Evolutionary conservation across 495 filamentous ascomycete species (phyloP).

Genomic region (Daldinia decipiens): DNA sequence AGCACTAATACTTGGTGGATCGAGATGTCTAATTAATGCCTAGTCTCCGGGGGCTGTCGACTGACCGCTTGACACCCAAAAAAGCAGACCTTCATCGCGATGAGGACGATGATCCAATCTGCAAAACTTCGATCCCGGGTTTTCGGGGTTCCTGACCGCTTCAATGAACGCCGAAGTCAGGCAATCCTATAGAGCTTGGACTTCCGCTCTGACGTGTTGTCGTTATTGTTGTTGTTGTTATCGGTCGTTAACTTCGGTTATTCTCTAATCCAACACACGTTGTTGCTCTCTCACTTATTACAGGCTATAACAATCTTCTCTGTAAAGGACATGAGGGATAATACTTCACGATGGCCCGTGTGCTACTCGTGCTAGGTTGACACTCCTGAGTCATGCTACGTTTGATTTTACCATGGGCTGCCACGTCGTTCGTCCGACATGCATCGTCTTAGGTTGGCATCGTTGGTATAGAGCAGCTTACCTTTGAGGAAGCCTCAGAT

Average conservation of each 20-base stretch:
- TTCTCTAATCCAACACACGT: constrained; percentile 35
- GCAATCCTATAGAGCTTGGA: not conserved
- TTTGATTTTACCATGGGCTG: constrained; percentile 8
- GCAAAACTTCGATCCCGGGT: constrained; percentile 9
- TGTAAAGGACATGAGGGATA: constrained; percentile 24
- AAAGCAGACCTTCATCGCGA: constrained; percentile 21
- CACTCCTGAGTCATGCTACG: constrained; percentile 8
- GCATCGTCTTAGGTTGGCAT: constrained; percentile 1
- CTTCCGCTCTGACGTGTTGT: constrained; percentile 1
- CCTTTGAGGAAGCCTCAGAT: constrained; percentile 5
- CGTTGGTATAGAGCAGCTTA: constrained; percentile 7
- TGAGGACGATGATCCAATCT: constrained; percentile 31
- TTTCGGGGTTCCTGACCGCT: constrained; percentile 32
- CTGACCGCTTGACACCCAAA: constrained; percentile 34
- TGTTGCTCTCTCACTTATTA: constrained; percentile 26
- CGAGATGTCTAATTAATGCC: constrained; percentile 29
- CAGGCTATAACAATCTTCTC: constrained; percentile 29
- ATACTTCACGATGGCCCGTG: constrained; percentile 8
- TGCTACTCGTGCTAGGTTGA: constrained; percentile 15
- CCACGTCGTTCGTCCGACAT: constrained; percentile 25
- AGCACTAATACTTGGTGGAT: constrained; percentile 21
- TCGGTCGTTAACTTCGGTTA: constrained; percentile 21
- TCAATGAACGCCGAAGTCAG: constrained; percentile 11
- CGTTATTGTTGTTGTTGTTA: not conserved
- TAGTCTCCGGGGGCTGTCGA: constrained; percentile 4